Percentiles rank a stretch among this genome's conserved stretches.
phyloP scores from a whole-genome alignment of 176 grass and related monocot species.

The Stipa capillata region DNA sequence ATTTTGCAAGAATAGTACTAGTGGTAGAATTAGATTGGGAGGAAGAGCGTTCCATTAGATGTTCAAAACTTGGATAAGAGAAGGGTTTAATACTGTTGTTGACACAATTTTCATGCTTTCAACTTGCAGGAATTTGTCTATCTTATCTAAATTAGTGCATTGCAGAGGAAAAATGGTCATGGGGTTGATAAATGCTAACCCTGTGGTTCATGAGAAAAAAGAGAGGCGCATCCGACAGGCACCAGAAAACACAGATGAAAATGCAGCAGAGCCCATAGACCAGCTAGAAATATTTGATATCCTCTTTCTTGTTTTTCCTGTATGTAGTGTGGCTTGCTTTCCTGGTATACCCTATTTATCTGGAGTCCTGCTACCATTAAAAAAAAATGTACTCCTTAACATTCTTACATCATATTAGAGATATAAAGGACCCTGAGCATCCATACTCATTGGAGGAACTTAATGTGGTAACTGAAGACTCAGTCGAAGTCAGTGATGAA shows the following conservation, averaged over 20 bases:
- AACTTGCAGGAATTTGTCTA: slow-evolving; percentile 8
- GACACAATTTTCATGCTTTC: not conserved
- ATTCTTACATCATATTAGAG: slow-evolving; percentile 93
- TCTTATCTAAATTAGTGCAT: not conserved
- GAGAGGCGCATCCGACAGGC: slow-evolving; percentile 38
- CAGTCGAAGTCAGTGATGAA: slow-evolving; percentile 57
- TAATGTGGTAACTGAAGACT: slow-evolving; percentile 84
- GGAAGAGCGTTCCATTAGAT: not conserved
- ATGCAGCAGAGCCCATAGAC: slow-evolving; percentile 65
- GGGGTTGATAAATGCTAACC: slow-evolving; percentile 90
- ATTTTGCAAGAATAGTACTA: not conserved
- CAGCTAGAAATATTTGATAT: slow-evolving; percentile 97
- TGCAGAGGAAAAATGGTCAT: slow-evolving; percentile 37
- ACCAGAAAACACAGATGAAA: slow-evolving; percentile 46
- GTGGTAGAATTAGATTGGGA: not conserved
- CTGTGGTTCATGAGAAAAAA: slow-evolving; percentile 67
- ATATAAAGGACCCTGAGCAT: slow-evolving; percentile 96
- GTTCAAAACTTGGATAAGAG: not conserved
- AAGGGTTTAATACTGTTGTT: not conserved
- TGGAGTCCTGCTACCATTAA: not conserved
- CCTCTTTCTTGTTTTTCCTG: slow-evolving; percentile 24
- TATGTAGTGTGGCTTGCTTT: not conserved
- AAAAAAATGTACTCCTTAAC: slow-evolving; percentile 50
- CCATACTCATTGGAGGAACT: slow-evolving; percentile 92
- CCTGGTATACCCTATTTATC: not conserved